These are phyloP conservation scores for Zygosaccharomyces rouxii DNA, from an alignment of 805 yeast genomes.

Conservation along the genomic window DNA sequence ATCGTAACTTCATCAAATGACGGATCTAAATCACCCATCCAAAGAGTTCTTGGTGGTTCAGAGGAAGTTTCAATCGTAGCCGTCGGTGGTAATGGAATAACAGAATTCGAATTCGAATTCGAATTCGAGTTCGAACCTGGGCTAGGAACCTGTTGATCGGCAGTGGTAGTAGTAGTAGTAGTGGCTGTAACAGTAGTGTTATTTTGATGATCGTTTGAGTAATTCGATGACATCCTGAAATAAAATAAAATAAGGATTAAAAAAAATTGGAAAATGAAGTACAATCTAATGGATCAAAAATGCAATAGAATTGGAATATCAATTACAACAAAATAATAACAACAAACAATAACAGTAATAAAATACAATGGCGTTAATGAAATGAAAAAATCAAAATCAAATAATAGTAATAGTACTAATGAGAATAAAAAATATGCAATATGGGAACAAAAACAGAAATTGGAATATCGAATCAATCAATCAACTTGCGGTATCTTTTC, in stretches of 20 bases:
- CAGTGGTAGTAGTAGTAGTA: not conserved
- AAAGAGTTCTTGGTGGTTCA: slow-evolving; percentile 62
- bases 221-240: not conserved
- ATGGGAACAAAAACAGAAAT: no score
- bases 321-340: not conserved
- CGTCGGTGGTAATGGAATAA: slow-evolving; percentile 51
- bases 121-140: not conserved
- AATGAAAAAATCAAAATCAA: not conserved
- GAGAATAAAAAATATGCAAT: no score
- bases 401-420: not conserved
- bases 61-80: slow-evolving; percentile 44
- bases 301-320: not conserved
- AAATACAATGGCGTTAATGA: not conserved
- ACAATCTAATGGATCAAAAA: not conserved
- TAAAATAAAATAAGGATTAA: not conserved
- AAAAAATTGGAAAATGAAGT: not conserved
- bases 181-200: no score
- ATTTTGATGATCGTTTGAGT: not conserved
- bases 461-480: no score
- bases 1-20: slow-evolving; percentile 65
- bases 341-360: not conserved
- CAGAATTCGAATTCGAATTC: slow-evolving; percentile 5
- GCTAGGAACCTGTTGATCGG: no score
- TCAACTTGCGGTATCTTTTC: not conserved
- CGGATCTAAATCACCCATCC: slow-evolving; percentile 89